A percentile compares a stretch with the other conserved stretches of the same genome.
Evolutionary conservation across 1,284 basidiomycete species (phyloP).

Genomic region (Tremellales sp.): DNA sequence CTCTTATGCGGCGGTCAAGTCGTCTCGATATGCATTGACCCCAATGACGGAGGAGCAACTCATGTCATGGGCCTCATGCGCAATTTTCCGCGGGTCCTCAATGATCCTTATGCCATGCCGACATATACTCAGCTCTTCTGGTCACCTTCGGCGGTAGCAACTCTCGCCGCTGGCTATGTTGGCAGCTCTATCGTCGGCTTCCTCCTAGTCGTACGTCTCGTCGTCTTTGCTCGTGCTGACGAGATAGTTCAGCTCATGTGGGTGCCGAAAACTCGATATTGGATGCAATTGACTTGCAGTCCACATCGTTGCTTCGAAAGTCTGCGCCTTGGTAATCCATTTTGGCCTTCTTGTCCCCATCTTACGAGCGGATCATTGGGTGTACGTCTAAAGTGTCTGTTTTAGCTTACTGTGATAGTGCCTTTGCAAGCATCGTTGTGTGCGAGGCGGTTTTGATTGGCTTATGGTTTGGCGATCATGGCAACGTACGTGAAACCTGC

Average conservation of each 20-base stretch:
- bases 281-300: constrained; percentile 9
- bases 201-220: constrained; percentile 41
- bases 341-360: constrained; percentile 42
- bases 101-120: constrained; percentile 38
- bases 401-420: constrained; percentile 20
- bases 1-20: constrained; percentile 44
- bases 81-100: constrained; percentile 28
- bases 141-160: constrained; percentile 30
- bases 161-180: constrained; percentile 42
- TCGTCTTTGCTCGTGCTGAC: constrained; percentile 1
- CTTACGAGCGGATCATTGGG: constrained; percentile 42
- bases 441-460: constrained; percentile 46
- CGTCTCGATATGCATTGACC: constrained; percentile 45
- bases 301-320: constrained; percentile 47
- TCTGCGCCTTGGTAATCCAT: constrained; percentile 45
- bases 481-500: constrained; percentile 33
- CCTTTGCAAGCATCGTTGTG: constrained; percentile 40
- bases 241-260: constrained; percentile 32
- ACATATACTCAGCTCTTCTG: constrained; percentile 36
- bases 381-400: constrained; percentile 25
- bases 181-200: constrained; percentile 42
- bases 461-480: constrained; percentile 48
- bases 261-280: background rate
- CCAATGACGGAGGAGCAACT: constrained; percentile 46
- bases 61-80: constrained; percentile 41